Evolutionary conservation across 345 rosid genomes (phyloP).

Genomic region (Eutrema japonicum): DNA sequence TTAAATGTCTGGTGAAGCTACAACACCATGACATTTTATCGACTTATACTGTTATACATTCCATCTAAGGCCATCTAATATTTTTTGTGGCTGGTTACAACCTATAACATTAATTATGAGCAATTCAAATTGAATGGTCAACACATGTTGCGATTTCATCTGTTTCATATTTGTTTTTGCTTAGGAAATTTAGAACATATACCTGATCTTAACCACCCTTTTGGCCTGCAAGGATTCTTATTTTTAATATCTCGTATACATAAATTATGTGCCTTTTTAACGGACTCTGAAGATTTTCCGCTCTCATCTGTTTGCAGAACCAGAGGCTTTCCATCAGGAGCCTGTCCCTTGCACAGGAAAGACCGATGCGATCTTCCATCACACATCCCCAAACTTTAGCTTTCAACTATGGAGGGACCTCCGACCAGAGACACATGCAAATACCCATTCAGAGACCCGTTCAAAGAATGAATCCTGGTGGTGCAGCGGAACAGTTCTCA

Average conservation of each 20-base stretch:
- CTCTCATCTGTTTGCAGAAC: constrained; percentile 33
- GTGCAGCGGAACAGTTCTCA: constrained; percentile 38
- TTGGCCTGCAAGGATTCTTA: not conserved
- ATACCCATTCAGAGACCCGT: not conserved
- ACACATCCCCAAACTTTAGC: constrained; percentile 40
- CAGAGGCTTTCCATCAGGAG: constrained; percentile 38
- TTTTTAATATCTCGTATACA: not conserved
- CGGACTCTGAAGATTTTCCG: not conserved
- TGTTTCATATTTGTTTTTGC: constrained; percentile 6
- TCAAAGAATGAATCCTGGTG: constrained; percentile 19
- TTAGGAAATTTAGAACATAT: not conserved
- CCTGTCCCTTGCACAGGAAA: constrained; percentile 47
- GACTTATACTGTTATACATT: not conserved
- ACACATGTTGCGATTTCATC: not conserved
- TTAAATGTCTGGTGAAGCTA: constrained; percentile 8
- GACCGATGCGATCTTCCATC: constrained; percentile 42
- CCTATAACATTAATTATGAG: not conserved
- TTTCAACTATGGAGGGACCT: constrained; percentile 38
- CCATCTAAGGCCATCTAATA: not conserved
- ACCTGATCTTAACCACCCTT: constrained; percentile 10
- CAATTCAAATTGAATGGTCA: not conserved
- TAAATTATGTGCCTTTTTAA: not conserved
- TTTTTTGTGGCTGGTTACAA: constrained; percentile 2
- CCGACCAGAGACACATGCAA: constrained; percentile 30
- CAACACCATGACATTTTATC: not conserved